Conservation (phyloP, 179 eudicot genomes). For the Actinidia arguta region DNA sequence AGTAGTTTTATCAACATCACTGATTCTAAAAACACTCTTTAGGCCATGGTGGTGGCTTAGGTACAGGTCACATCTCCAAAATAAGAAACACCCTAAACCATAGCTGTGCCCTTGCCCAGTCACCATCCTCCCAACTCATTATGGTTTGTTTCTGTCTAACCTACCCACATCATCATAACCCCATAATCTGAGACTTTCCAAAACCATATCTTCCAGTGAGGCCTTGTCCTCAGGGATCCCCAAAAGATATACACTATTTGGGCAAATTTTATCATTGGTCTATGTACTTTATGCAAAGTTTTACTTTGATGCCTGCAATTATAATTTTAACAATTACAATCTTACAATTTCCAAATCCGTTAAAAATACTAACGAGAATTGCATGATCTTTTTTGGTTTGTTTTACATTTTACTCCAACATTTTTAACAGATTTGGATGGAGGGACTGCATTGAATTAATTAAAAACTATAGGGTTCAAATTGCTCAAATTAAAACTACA, state of each 20-base stretch:
- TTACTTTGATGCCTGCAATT: no score
- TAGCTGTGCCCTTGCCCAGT: slow-evolving; percentile 44
- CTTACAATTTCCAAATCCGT: no score
- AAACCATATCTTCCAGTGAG: slow-evolving; percentile 13
- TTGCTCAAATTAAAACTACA: no score
- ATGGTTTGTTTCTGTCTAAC: slow-evolving; percentile 19
- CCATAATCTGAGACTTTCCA: slow-evolving; percentile 7
- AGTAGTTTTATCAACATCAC: slow-evolving; percentile 20
- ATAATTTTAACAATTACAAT: no score
- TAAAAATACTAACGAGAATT: no score
- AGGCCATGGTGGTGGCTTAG: slow-evolving; percentile 39
- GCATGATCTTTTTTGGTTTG: no score
- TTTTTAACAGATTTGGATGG: no score
- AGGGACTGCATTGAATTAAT: no score
- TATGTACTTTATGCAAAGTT: no score
- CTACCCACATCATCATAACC: neutral
- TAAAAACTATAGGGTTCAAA: no score
- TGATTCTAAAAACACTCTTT: slow-evolving; percentile 24
- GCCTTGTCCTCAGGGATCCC: neutral
- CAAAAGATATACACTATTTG: slow-evolving; percentile 12
- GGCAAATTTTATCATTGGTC: no score
- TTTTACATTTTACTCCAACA: no score
- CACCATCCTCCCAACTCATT: slow-evolving; percentile 28
- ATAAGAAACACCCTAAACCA: slow-evolving; percentile 37
- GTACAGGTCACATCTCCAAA: slow-evolving; percentile 46